Evolutionary conservation across 306 rosid genomes (phyloP).

Genomic region (Hippophae tibetana): DNA sequence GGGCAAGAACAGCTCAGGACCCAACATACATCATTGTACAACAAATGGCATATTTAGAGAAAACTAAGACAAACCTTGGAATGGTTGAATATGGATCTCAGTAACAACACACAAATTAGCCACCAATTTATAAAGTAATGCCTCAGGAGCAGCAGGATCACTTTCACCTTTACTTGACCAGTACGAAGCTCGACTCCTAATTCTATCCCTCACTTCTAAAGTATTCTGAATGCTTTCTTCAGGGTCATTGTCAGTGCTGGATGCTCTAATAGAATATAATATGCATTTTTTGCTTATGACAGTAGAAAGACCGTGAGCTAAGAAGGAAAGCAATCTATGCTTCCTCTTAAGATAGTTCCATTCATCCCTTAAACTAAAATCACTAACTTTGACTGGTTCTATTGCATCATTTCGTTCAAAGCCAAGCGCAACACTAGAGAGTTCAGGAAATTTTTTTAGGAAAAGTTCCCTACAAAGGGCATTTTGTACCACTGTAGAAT

Average conservation of each 20-base stretch:
- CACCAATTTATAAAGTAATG: slow-evolving; percentile 35
- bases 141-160: slow-evolving; percentile 48
- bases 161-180: slow-evolving; percentile 66
- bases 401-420: slow-evolving; percentile 34
- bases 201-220: slow-evolving; percentile 34
- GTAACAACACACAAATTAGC: slow-evolving; percentile 43
- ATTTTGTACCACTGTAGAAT: slow-evolving; percentile 54
- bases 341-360: slow-evolving; percentile 41
- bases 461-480: slow-evolving; percentile 44
- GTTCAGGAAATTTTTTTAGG: slow-evolving; percentile 49
- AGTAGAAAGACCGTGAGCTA: slow-evolving; percentile 37
- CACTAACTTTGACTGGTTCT: slow-evolving; percentile 24
- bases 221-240: slow-evolving; percentile 43
- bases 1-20: slow-evolving; percentile 13
- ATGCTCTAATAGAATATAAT: slow-evolving; percentile 35
- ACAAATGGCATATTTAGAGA: not conserved
- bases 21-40: not conserved
- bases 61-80: slow-evolving; percentile 38
- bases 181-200: slow-evolving; percentile 30
- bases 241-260: slow-evolving; percentile 58
- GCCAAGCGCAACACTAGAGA: slow-evolving; percentile 22
- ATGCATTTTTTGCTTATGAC: slow-evolving; percentile 33
- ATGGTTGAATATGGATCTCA: slow-evolving; percentile 53
- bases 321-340: slow-evolving; percentile 36
- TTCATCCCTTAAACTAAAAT: slow-evolving; percentile 9